Evolutionary conservation across 345 rosid species (phyloP).

Genomic region (Gossypium ekmanianum): DNA sequence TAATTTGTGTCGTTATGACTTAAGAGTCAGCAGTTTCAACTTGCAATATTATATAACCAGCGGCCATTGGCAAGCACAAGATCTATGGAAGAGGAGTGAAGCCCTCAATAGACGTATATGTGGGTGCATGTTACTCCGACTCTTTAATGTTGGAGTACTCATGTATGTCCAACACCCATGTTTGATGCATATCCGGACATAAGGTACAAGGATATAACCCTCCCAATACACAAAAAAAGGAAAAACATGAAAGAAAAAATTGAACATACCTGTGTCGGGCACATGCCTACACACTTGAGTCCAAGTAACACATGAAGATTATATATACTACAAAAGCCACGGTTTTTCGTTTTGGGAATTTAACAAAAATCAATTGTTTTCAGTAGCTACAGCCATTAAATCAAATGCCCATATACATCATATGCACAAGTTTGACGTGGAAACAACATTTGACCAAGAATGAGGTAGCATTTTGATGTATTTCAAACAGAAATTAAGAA

Average conservation of each 20-base stretch:
- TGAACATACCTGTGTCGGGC: neutral
- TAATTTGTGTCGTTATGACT: neutral
- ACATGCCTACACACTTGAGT: neutral
- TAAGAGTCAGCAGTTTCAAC: neutral
- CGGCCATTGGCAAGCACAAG: neutral
- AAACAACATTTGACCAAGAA: neutral
- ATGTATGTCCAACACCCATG: neutral
- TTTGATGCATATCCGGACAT: neutral
- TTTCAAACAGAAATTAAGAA: neutral
- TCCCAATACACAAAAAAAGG: neutral
- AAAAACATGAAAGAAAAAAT: neutral
- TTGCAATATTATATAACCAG: neutral
- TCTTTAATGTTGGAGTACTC: neutral
- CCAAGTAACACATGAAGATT: neutral
- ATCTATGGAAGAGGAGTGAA: neutral
- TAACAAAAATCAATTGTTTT: neutral
- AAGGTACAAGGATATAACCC: neutral
- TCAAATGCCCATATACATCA: neutral
- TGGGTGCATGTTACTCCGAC: neutral
- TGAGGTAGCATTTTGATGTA: neutral
- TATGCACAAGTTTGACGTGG: neutral
- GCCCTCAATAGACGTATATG: neutral
- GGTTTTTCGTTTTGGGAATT: neutral
- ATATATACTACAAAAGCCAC: neutral
- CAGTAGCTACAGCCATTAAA: neutral